These are phyloP conservation scores for Ceratocystis diversiconidia DNA, from an alignment of 2,329 filamentous ascomycete genomes.

Conservation along the genomic window DNA sequence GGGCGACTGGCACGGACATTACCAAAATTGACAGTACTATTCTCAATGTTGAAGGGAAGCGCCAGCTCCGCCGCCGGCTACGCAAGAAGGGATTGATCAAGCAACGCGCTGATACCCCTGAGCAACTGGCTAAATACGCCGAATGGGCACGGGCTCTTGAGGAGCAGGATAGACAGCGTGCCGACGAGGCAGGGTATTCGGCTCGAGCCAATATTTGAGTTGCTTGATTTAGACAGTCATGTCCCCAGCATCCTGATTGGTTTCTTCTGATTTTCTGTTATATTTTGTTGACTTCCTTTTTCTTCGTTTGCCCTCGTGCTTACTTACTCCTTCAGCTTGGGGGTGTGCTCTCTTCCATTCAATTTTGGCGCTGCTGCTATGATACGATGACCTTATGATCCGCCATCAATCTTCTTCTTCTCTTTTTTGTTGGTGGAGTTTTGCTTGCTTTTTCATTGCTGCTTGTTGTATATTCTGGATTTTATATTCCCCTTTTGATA, in stretches of 20 bases:
- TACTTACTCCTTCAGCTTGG: not conserved
- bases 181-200: constrained; percentile 24
- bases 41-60: constrained; percentile 29
- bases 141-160: constrained; percentile 31
- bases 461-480: not conserved
- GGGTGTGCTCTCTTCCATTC: not conserved
- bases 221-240: too few species aligned
- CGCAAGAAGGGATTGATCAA: constrained; percentile 32
- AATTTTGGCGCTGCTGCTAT: not conserved
- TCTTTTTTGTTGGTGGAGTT: not conserved
- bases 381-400: not conserved
- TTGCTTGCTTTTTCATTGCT: not conserved
- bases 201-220: constrained; percentile 9
- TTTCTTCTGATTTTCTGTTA: too few species aligned
- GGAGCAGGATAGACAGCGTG: constrained; percentile 26
- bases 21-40: constrained; percentile 26
- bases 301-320: not conserved
- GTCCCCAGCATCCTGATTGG: too few species aligned
- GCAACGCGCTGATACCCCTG: constrained; percentile 27
- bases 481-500: not conserved
- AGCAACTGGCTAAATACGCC: constrained; percentile 31
- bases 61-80: constrained; percentile 37
- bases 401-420: not conserved
- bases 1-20: constrained; percentile 30
- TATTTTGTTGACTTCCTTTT: constrained; percentile 4